Conservation (phyloP, 2,329 filamentous ascomycete species). For the Colletotrichum filicis region DNA sequence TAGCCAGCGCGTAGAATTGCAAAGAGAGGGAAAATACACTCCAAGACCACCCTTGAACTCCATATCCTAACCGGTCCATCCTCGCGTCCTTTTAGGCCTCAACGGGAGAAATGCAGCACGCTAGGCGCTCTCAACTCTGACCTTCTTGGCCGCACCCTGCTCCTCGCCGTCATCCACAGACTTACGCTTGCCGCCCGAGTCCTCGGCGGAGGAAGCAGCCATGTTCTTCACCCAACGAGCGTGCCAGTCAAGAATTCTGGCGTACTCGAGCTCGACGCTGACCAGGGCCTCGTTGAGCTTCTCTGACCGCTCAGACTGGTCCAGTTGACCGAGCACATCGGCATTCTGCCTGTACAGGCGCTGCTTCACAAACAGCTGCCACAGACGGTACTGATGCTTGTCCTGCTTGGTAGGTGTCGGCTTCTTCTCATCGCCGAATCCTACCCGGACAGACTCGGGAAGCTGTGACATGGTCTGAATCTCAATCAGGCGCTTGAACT, state of each 20-base stretch:
- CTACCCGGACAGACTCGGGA: constrained; percentile 65
- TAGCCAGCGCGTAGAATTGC: constrained; percentile 18
- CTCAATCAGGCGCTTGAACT: constrained; percentile 80
- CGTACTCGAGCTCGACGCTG: constrained; percentile 78
- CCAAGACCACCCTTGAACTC: constrained; percentile 21
- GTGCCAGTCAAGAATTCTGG: constrained; percentile 66
- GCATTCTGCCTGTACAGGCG: constrained; percentile 80
- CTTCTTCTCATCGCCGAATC: constrained; percentile 55
- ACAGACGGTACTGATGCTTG: constrained; percentile 74
- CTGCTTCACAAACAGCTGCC: constrained; percentile 81
- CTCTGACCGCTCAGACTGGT: constrained; percentile 73
- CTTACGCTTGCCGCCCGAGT: constrained; percentile 59
- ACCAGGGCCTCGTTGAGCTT: constrained; percentile 77
- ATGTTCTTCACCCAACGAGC: constrained; percentile 51
- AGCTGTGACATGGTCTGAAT: constrained; percentile 77
- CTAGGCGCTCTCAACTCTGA: constrained; percentile 47
- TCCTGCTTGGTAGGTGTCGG: constrained; percentile 61
- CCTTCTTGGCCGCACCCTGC: constrained; percentile 55
- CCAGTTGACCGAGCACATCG: constrained; percentile 76
- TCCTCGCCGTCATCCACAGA: constrained; percentile 42
- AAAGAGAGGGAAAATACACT: constrained; percentile 8
- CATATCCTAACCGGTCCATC: background rate
- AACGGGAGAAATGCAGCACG: background rate
- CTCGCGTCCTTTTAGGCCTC: background rate
- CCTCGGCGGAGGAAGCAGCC: constrained; percentile 28